Evolutionary conservation across 176 grass and related monocot species (phyloP).

Genomic region (Triticum turgidum): DNA sequence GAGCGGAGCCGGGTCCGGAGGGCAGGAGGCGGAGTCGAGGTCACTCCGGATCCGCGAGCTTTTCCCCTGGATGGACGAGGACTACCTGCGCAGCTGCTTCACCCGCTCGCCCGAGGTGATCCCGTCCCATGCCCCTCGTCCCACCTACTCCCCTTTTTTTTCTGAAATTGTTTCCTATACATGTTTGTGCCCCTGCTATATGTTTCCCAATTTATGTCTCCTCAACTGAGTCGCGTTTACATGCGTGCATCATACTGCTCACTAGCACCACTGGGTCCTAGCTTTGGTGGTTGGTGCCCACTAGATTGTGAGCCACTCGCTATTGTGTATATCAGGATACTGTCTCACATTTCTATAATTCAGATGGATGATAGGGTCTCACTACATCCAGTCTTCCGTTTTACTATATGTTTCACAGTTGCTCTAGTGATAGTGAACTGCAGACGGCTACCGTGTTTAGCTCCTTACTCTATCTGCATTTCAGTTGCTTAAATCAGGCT

Average conservation of each 20-base stretch:
- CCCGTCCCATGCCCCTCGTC: not conserved
- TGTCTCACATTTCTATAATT: not conserved
- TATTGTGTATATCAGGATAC: not conserved
- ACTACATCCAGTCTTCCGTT: not conserved
- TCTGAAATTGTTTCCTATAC: not conserved
- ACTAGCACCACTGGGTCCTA: not conserved
- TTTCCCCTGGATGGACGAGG: conserved; percentile 51
- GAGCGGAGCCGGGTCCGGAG: not conserved
- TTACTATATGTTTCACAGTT: not conserved
- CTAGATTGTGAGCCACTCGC: not conserved
- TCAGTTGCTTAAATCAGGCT: not conserved
- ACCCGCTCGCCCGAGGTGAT: conserved; percentile 26
- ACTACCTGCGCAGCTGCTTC: conserved; percentile 44
- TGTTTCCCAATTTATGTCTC: not conserved
- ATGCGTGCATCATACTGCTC: not conserved
- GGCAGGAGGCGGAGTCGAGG: not conserved
- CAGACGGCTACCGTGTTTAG: not conserved
- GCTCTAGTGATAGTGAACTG: not conserved
- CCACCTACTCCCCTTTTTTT: not conserved
- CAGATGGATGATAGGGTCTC: not conserved
- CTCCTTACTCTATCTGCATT: not conserved
- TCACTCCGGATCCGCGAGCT: conserved; percentile 41
- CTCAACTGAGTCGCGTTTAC: not conserved
- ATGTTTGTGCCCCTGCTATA: not conserved
- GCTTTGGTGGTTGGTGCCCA: not conserved